phyloP scores from a whole-genome alignment of 2,329 filamentous ascomycete genomes.

The Aspergillus vadensis region DNA sequence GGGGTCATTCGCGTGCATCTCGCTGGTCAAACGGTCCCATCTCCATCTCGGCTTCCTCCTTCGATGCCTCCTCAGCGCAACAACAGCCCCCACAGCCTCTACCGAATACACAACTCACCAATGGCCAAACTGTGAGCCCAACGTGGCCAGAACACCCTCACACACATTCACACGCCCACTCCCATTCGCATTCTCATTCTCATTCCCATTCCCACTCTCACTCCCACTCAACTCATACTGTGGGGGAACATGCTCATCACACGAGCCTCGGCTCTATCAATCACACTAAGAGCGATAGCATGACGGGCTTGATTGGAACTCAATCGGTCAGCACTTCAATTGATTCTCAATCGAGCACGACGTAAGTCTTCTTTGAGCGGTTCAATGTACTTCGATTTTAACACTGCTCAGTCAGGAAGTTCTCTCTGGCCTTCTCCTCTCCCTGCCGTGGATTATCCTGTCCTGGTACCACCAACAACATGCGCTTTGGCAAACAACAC shows the following conservation, averaged over 20 bases:
- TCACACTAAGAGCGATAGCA: slow-evolving; percentile 3
- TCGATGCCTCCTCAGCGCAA: slow-evolving; percentile 21
- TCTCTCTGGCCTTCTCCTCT: slow-evolving; percentile 51
- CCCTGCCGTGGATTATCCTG: slow-evolving; percentile 39
- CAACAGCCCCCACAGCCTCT: slow-evolving; percentile 21
- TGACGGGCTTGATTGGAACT: not conserved
- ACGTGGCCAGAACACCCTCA: slow-evolving; percentile 37
- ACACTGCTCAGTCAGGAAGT: slow-evolving; percentile 45
- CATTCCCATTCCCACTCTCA: slow-evolving; percentile 24
- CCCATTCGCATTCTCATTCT: slow-evolving; percentile 37
- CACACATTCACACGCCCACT: slow-evolving; percentile 40
- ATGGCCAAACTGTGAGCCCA: slow-evolving; percentile 29
- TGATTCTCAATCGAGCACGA: not conserved
- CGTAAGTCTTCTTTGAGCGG: not conserved
- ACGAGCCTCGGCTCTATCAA: not conserved
- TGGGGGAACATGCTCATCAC: not conserved
- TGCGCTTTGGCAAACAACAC: slow-evolving; percentile 18
- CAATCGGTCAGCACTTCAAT: not conserved
- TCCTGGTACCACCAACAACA: slow-evolving; percentile 40
- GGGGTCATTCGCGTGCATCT: slow-evolving; percentile 38
- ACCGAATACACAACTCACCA: slow-evolving; percentile 22
- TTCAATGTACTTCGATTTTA: not conserved
- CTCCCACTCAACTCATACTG: not conserved
- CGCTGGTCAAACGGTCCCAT: slow-evolving; percentile 33
- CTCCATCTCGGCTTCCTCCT: slow-evolving; percentile 26